phyloP scores from a whole-genome alignment of 225 moss, liverwort and hornwort genomes.

The Bryoerythrophyllum caledonicum region DNA sequence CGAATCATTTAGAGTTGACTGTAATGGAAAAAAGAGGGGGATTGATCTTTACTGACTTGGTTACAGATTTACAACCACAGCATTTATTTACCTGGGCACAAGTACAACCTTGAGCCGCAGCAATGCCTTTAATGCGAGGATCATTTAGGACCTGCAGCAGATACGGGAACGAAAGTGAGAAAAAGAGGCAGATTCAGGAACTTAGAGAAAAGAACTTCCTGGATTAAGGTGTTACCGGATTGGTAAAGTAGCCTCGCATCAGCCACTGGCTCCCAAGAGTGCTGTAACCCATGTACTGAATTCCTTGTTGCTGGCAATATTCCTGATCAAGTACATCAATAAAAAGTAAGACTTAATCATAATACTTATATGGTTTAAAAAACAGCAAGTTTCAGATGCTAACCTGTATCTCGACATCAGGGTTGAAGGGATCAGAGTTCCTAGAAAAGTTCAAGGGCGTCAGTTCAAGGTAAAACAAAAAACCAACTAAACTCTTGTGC shows the following conservation, averaged over 20 bases:
- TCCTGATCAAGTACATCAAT: constrained; percentile 17
- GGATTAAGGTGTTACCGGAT: constrained; percentile 24
- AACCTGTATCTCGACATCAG: constrained; percentile 45
- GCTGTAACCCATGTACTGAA: constrained; percentile 43
- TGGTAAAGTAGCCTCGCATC: constrained; percentile 33
- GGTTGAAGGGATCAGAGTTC: constrained; percentile 50
- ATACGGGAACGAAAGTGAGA: constrained; percentile 1
- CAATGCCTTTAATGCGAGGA: constrained; percentile 33
- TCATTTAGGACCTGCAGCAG: constrained; percentile 41
- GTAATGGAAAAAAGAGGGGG: no score
- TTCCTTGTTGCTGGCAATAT: constrained; percentile 35
- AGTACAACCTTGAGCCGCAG: constrained; percentile 42
- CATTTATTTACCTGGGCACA: constrained; percentile 43
- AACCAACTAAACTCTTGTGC: background rate
- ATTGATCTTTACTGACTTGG: background rate
- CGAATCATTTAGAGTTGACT: no score
- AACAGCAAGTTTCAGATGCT: background rate
- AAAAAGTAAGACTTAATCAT: background rate
- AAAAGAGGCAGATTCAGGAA: background rate
- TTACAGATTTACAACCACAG: no score
- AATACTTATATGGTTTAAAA: background rate
- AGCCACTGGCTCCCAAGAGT: constrained; percentile 41
- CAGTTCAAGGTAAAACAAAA: background rate
- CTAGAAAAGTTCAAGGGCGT: constrained; percentile 14
- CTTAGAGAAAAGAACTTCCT: background rate